Conservation (phyloP, 2,329 filamentous ascomycete species). For the Fusarium sp. region DNA sequence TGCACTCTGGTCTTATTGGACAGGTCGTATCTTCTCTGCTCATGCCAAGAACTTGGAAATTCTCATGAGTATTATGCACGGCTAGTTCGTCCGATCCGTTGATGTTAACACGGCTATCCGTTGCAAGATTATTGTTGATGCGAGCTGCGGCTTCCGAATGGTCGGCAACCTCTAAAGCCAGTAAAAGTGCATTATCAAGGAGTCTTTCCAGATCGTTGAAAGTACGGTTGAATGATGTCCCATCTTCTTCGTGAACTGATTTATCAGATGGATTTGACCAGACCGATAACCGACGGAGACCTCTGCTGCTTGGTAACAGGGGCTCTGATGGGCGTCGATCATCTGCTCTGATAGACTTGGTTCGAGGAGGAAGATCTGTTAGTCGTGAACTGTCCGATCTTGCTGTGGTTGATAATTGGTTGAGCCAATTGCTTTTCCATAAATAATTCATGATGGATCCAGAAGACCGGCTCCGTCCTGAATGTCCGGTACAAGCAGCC, state of each 20-base stretch:
- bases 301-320: conserved; percentile 27
- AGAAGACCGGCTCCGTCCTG: conserved; percentile 45
- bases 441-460: conserved; percentile 51
- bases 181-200: conserved; percentile 59
- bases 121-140: conserved; percentile 22
- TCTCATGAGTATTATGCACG: conserved; percentile 18
- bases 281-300: conserved; percentile 34
- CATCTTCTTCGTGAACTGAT: conserved; percentile 45
- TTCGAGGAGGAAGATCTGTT: conserved; percentile 46
- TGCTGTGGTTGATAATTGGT: conserved; percentile 48
- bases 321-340: conserved; percentile 44
- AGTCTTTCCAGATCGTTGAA: conserved; percentile 61
- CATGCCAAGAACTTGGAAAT: conserved; percentile 11
- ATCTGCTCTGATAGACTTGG: conserved; percentile 21
- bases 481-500: conserved; percentile 9
- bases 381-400: conserved; percentile 46
- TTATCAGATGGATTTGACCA: conserved; percentile 38
- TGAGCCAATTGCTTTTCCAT: conserved; percentile 53
- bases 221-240: conserved; percentile 52
- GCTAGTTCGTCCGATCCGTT: conserved; percentile 8
- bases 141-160: conserved; percentile 43
- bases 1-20: conserved; percentile 30
- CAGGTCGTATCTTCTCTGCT: conserved; percentile 6
- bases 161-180: conserved; percentile 58
- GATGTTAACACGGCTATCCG: conserved; percentile 16